These are phyloP conservation scores for Saturnispora kantuleensis DNA, from an alignment of 805 yeast genomes.

Conservation along the genomic window DNA sequence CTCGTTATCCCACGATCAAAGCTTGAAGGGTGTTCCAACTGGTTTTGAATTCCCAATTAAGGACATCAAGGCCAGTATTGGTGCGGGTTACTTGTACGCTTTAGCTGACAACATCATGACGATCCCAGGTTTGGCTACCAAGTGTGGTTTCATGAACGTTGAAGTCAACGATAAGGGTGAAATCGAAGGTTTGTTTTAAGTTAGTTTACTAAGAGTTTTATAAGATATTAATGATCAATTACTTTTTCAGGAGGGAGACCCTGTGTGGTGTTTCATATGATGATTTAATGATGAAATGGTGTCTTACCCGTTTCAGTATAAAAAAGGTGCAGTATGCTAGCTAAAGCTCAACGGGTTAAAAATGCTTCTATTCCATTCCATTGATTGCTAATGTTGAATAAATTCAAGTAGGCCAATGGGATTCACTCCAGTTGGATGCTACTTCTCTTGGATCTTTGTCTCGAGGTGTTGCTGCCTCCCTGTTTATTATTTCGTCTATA, in stretches of 20 bases:
- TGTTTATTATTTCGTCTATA: not conserved
- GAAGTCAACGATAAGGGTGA: slow-evolving; percentile 87
- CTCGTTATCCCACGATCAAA: slow-evolving; percentile 89
- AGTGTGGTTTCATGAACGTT: slow-evolving; percentile 94
- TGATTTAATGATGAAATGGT: no score
- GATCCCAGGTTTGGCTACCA: slow-evolving; percentile 94
- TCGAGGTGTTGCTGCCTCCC: not conserved
- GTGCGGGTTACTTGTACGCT: slow-evolving; percentile 95
- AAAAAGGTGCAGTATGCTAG: no score
- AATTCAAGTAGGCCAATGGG: not conserved
- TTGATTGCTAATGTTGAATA: no score
- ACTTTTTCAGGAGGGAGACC: no score
- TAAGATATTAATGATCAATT: not conserved
- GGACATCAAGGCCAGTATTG: slow-evolving; percentile 88
- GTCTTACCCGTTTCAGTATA: no score
- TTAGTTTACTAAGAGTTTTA: not conserved
- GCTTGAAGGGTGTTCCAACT: slow-evolving; percentile 87
- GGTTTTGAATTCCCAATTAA: slow-evolving; percentile 91
- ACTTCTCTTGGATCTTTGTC: not conserved
- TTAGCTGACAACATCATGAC: slow-evolving; percentile 96
- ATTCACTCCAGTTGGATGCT: not conserved
- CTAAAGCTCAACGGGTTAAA: no score
- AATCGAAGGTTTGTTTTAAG: slow-evolving; percentile 80
- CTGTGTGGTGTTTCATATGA: no score
- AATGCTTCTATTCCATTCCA: no score